These are phyloP conservation scores for Ceratocystis alfenasii DNA, from an alignment of 2,329 filamentous ascomycete species.

Conservation along the genomic window DNA sequence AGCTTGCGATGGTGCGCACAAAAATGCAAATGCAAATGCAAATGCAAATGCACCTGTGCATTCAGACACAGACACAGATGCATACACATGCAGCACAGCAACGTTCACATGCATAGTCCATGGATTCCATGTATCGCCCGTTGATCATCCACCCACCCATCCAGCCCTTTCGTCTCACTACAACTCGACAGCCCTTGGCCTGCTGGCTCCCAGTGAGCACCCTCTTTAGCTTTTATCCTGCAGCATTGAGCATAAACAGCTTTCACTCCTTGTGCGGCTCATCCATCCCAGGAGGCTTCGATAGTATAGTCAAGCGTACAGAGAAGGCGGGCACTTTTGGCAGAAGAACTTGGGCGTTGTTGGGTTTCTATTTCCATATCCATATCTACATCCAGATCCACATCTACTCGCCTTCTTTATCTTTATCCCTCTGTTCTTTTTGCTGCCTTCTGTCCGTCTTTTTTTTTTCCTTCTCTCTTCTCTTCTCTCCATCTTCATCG, in stretches of 20 bases:
- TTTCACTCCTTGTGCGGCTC: not conserved
- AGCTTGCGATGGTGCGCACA: too few species aligned
- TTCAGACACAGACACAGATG: not conserved
- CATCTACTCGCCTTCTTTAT: not conserved
- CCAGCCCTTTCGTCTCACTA: not conserved
- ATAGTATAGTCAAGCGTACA: not conserved
- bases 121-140: not conserved
- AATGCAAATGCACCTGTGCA: not conserved
- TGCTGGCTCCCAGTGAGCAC: not conserved
- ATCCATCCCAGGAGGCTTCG: not conserved
- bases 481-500: not conserved
- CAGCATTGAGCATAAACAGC: not conserved
- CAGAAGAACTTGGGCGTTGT: slow-evolving; percentile 9
- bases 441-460: not conserved
- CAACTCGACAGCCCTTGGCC: not conserved
- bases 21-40: too few species aligned
- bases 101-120: not conserved
- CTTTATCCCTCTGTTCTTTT: not conserved
- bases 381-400: too few species aligned
- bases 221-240: not conserved
- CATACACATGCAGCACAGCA: not conserved
- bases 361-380: not conserved
- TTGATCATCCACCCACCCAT: not conserved
- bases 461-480: not conserved
- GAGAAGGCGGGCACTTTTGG: not conserved